Percentiles rank a stretch among this genome's conserved stretches.
Conservation (phyloP, 2,329 filamentous ascomycete genomes). For the Taxawa tesnikishii region DNA sequence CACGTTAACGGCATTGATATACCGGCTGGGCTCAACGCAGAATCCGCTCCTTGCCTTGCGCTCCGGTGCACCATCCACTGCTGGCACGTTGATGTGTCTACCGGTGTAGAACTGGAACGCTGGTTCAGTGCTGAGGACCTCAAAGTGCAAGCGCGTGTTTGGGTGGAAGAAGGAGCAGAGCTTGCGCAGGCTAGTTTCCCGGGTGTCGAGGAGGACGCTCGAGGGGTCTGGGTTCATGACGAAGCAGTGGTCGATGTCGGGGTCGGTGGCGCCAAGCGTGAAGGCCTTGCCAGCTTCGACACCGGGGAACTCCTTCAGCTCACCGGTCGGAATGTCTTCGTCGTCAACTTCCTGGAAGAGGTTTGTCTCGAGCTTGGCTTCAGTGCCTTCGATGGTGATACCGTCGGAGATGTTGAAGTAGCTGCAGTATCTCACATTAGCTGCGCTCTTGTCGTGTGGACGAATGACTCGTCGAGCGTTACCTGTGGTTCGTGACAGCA, state of each 20-base stretch:
- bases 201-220: slow-evolving; percentile 38
- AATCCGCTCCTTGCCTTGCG: slow-evolving; percentile 63
- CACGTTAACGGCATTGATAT: slow-evolving; percentile 77
- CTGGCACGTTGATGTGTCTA: slow-evolving; percentile 65
- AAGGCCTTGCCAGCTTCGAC: slow-evolving; percentile 57
- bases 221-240: slow-evolving; percentile 54
- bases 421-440: slow-evolving; percentile 20
- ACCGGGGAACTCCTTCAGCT: slow-evolving; percentile 51
- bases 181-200: slow-evolving; percentile 46
- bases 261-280: slow-evolving; percentile 55
- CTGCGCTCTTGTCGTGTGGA: neutral
- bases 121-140: slow-evolving; percentile 84
- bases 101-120: slow-evolving; percentile 97
- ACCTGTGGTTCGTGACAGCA: slow-evolving; percentile 92
- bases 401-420: slow-evolving; percentile 57
- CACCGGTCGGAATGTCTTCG: slow-evolving; percentile 60
- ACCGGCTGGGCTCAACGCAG: slow-evolving; percentile 85
- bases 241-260: slow-evolving; percentile 86
- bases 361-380: slow-evolving; percentile 45
- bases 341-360: slow-evolving; percentile 63
- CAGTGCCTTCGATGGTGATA: slow-evolving; percentile 50
- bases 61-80: slow-evolving; percentile 43
- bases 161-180: slow-evolving; percentile 66
- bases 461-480: too few species aligned
- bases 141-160: slow-evolving; percentile 62